Base-by-base conservation (phyloP, 768 basidiomycete species). In the Psilocybe sp. region DNA sequence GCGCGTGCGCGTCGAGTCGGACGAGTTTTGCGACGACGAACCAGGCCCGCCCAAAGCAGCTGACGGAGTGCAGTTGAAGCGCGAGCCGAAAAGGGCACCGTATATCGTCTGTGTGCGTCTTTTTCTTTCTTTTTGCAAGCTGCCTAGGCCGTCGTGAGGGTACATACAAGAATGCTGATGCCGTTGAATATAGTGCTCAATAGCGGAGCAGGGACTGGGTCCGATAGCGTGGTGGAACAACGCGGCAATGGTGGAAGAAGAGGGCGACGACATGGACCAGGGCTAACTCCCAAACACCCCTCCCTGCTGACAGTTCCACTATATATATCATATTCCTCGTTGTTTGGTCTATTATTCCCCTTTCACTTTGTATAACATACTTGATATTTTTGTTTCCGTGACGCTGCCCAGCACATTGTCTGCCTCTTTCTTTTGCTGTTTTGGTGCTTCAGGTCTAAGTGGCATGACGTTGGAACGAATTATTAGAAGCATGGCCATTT, bases 11-110 rank as follows among this genome's bases (percentile, higher is more conserved):
- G 82, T 92, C 4, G 89, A 92, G 60, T 73, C 76, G 3, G 91
- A 91, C 58, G 88, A 91, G 58, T 92, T 92, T 56, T 86, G 80
- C 56, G 91, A 93, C 56, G 87, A 89, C 56, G 90, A 92, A 52
- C 90, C 90, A 2, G 90, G 91, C 1, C 89, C 90, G 0, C 85
- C 87, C 1, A 89, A 85, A 60, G 84, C 82, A 39, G 67, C 75
- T 0, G 87, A 90, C 44, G 89, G 88, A 0, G 82, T 88, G 1
- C 72, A 74, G 43, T 72, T 81, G 2, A 56, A 52, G 53, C 74
- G 55, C 38, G 83, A 84, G 53, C 66, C 72, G 69, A 61, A 67
- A 49, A 62, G 76, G 43, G 73, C 87, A 3, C 87, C 87, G 2
- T 92, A 89, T 68, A 82, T 78, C 20, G 74, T 92, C 41, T 77